Percentiles rank a stretch among this genome's conserved stretches.
Conservation (phyloP, 768 basidiomycete species). For the Termitomyces sp. region DNA sequence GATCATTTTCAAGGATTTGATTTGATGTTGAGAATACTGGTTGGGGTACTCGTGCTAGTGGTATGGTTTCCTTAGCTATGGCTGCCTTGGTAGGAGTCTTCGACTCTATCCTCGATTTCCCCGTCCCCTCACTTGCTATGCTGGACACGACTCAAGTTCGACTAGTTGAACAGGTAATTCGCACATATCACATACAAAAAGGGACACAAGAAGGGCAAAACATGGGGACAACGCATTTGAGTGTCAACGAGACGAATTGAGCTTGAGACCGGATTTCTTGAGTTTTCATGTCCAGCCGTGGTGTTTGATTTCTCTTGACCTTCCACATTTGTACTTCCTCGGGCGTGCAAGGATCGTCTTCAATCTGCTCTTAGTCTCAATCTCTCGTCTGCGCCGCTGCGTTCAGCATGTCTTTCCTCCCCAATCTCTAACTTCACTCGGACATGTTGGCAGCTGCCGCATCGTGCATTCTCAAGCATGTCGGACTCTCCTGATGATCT, state of each 20-base stretch:
- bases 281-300: too few relatives aligned
- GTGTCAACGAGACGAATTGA: too few relatives aligned
- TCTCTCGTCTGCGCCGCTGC: background rate
- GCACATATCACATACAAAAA: slow-evolving; percentile 19
- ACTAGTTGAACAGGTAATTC: slow-evolving; percentile 27
- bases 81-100: slow-evolving; percentile 7
- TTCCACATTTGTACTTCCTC: too few relatives aligned
- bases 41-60: background rate
- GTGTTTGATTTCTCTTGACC: too few relatives aligned
- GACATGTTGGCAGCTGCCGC: background rate
- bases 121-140: slow-evolving; percentile 14
- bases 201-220: slow-evolving; percentile 13
- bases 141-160: slow-evolving; percentile 18
- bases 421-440: background rate
- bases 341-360: background rate
- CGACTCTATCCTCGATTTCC: slow-evolving; percentile 9
- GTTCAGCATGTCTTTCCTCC: background rate
- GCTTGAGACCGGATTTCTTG: too few relatives aligned
- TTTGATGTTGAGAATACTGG: slow-evolving; percentile 3
- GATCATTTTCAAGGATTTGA: slow-evolving; percentile 7
- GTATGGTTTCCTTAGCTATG: slow-evolving; percentile 1
- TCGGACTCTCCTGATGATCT: background rate
- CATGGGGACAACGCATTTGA: background rate
- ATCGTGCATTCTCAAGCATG: background rate
- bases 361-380: background rate